A percentile compares a stretch with the other conserved stretches of the same genome.
These are phyloP conservation scores for Yamagishiella unicocca DNA, from an alignment of 139 green algal genomes.

Conservation along the genomic window DNA sequence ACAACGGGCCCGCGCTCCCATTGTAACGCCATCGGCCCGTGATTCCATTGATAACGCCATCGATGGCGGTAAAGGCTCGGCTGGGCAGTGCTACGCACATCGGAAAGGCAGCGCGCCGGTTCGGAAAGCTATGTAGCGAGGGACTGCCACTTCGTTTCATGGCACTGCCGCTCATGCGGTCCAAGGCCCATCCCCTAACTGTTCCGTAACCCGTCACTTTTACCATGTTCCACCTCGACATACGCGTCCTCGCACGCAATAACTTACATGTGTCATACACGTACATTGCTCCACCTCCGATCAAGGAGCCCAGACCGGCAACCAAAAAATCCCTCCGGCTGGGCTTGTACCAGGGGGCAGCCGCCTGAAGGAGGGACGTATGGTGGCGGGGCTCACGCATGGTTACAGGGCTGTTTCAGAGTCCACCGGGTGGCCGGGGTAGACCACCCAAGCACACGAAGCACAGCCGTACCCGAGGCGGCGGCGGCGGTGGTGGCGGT, in stretches of 20 bases:
- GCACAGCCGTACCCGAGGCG: conserved; percentile 24
- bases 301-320: conserved; percentile 65
- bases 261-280: conserved; percentile 72
- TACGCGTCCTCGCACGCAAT: not conserved
- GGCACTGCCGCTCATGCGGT: not conserved
- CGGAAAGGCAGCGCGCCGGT: not conserved
- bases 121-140: too few species aligned
- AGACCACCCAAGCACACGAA: too few species aligned
- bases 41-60: too few species aligned
- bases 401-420: too few species aligned
- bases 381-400: not conserved
- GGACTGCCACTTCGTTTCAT: too few species aligned
- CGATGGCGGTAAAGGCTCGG: too few species aligned
- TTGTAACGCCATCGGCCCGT: too few species aligned
- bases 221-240: not conserved
- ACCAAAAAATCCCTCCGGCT: conserved; percentile 67
- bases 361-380: too few species aligned
- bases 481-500: conserved; percentile 47
- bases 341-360: conserved; percentile 61
- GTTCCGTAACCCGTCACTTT: too few species aligned
- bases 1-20: too few species aligned
- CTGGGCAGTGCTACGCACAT: too few species aligned
- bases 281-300: conserved; percentile 73
- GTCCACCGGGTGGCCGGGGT: too few species aligned
- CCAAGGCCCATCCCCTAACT: not conserved